Base-by-base conservation (phyloP, 2,329 filamentous ascomycete genomes). In the Gnomoniopsis sp. region DNA sequence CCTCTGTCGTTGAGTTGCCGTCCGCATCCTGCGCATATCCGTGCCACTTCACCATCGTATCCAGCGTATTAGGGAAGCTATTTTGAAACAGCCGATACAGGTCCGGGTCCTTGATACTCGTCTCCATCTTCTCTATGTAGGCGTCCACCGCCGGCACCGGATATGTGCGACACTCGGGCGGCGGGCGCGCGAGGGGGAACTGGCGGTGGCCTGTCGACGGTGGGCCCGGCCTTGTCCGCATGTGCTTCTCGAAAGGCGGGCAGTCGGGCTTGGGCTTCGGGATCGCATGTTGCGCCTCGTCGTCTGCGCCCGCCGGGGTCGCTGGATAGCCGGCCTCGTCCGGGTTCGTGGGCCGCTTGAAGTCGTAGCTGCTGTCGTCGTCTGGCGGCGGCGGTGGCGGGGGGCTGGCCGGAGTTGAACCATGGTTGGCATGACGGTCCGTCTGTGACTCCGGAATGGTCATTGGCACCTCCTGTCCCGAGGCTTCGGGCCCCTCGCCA, bases 1-100 rank as follows among this genome's bases (percentile, higher is more conserved):
- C 74, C 14, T 86, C 85, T 59, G 83, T 76, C 81, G 67, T 70
- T 49, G 64, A 55, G 1, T 44, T 69, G 62, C 64, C 59, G 44
- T 69, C 58, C 14, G 65, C 67, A 22, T 53, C 36, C 70, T 79
- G 80, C 2, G 79, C 82, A 49, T 87, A 72, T 23, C 79, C 84
- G 67, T 91, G 88, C 88, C 90, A 95, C 64, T 87, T 83, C 57
- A 95, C 84, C 2, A 90, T 93, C 1, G 90, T 93, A 67, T 95
- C 90, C 21, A 93, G 76, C 0, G 90, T 93, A 65, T 92, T 93
- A 0, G 90, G 89, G 62, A 89, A 93, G 2, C 89, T 88, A 70
- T 95, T 95, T 66, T 91, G 88, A 69, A 96, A 95, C 12, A 96
- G 77, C 30, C 89, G 84, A 43, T 88, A 89, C 26, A 96, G 80